A percentile compares a stretch with the other conserved stretches of the same genome.
phyloP scores from a whole-genome alignment of 2,329 filamentous ascomycete species.

The Mycosphaerella arachidis region DNA sequence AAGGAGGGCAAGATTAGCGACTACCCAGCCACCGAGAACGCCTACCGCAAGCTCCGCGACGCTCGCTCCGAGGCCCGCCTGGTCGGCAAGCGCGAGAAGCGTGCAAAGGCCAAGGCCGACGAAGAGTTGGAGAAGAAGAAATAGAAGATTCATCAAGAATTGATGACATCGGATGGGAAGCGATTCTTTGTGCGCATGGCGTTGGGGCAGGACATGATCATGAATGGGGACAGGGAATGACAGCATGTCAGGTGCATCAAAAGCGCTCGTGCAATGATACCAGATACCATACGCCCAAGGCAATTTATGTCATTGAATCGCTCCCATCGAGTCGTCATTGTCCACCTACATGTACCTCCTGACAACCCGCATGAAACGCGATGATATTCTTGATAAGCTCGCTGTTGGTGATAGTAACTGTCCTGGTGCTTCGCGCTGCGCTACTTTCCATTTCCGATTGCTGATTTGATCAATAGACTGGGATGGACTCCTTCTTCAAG shows the following conservation, averaged over 20 bases:
- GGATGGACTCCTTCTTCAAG: too few relatives aligned
- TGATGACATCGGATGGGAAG: slow-evolving; percentile 14
- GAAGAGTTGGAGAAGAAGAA: slow-evolving; percentile 76
- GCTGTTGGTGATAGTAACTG: too few relatives aligned
- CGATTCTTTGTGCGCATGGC: slow-evolving; percentile 23
- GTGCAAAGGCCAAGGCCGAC: slow-evolving; percentile 80
- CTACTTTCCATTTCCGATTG: too few relatives aligned
- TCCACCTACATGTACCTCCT: too few relatives aligned
- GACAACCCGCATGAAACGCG: too few relatives aligned
- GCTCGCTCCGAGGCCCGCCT: slow-evolving; percentile 79
- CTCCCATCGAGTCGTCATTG: slow-evolving; percentile 7
- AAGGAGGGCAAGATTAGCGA: slow-evolving; percentile 74
- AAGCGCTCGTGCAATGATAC: slow-evolving; percentile 18
- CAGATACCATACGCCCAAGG: slow-evolving; percentile 20
- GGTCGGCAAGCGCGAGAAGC: slow-evolving; percentile 85
- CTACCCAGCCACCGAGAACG: slow-evolving; percentile 69
- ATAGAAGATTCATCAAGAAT: slow-evolving; percentile 47
- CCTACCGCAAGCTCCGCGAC: slow-evolving; percentile 79
- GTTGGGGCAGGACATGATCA: slow-evolving; percentile 17
- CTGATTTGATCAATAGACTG: too few relatives aligned
- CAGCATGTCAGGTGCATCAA: slow-evolving; percentile 22
- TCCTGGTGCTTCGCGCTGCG: too few relatives aligned
- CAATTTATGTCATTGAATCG: slow-evolving; percentile 23
- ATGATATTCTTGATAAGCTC: too few relatives aligned
- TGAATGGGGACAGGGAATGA: slow-evolving; percentile 14